Base-by-base conservation (phyloP, 257 asterid genomes). In the Handroanthus guayacan region DNA sequence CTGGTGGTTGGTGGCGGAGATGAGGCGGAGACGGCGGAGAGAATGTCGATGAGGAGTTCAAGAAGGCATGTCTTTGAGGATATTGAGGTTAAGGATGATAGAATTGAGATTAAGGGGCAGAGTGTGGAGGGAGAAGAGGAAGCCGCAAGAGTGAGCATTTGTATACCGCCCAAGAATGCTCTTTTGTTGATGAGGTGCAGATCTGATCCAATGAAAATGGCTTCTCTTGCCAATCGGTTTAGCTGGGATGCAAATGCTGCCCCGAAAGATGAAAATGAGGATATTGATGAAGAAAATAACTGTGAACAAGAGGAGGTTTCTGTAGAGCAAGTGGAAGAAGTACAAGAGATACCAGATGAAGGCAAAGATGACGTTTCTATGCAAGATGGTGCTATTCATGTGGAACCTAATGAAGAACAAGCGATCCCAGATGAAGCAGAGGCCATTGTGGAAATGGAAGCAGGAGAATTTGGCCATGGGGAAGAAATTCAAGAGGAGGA, bases 181-280 rank as follows among this genome's bases (percentile, higher is more conserved):
- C 89, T 95, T 41, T 71, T 95, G 72, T 71, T 95, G 64, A 95
- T 95, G 99, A 85, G 99, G 76, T 95, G 98, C 75, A 87, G 97
- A 90, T 95, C 99, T 67, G 98, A 95, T 87, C 99, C 98, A 2
- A 81, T 90, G 84, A 90, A 93, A 81, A 89, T 95, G 91, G 97
- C 98, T 3, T 81, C 87, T 77, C 92, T 95, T 8, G 79, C 92
- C 0, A 86, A 81, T 79, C 78, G 91, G 2, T 87, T 84, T 31
- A 78, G 79, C 67, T 92, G 92, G 83, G 98, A 90, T 67, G 78
- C 78, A 2, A 62, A 85, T 2, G 84, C 90, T 36, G 81, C 74
- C 47, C 57, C 67, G 0, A 69, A 56, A n/a, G 39, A 67, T 11
- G 86, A 79, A 2, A 67, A 69, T 36, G 81, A 62, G 2, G 79